Conservation (phyloP, 352 stramenopile species). For the Phytopythium helicoides region DNA sequence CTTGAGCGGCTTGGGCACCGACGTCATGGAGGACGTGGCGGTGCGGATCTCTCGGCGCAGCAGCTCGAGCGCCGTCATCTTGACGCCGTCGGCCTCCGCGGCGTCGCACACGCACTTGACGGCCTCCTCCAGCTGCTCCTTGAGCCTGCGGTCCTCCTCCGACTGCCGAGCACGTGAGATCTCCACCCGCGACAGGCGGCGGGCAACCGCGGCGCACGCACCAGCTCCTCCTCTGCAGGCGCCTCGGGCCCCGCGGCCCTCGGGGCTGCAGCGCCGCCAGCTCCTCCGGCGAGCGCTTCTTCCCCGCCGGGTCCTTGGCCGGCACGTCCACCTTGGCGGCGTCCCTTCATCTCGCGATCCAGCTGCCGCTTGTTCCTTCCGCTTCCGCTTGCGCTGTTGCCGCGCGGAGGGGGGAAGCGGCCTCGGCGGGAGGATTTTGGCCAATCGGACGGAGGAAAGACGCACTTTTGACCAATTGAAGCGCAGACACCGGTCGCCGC, state of each 20-base stretch:
- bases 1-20: conserved; percentile 99
- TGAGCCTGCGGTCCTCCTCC: conserved; percentile 91
- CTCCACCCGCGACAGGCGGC: neutral
- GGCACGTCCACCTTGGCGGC: conserved; percentile 53
- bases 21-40: conserved; percentile 98
- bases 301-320: conserved; percentile 53
- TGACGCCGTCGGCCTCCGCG: conserved; percentile 59
- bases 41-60: conserved; percentile 96
- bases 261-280: conserved; percentile 18
- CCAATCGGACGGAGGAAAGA: conserved; percentile 10
- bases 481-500: neutral
- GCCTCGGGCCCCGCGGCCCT: conserved; percentile 25
- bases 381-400: neutral
- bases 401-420: conserved; percentile 4
- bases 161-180: conserved; percentile 36
- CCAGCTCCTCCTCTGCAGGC: conserved; percentile 58
- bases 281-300: conserved; percentile 31
- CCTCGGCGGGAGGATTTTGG: neutral
- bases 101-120: conserved; percentile 77
- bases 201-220: conserved; percentile 24
- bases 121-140: conserved; percentile 91
- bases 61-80: conserved; percentile 92
- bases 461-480: conserved; percentile 17
- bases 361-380: conserved; percentile 17
- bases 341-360: conserved; percentile 65